Percentiles rank a stretch among this genome's conserved stretches.
phyloP scores from a whole-genome alignment of 164 flowering plant species.

The Aristolochia californica region DNA sequence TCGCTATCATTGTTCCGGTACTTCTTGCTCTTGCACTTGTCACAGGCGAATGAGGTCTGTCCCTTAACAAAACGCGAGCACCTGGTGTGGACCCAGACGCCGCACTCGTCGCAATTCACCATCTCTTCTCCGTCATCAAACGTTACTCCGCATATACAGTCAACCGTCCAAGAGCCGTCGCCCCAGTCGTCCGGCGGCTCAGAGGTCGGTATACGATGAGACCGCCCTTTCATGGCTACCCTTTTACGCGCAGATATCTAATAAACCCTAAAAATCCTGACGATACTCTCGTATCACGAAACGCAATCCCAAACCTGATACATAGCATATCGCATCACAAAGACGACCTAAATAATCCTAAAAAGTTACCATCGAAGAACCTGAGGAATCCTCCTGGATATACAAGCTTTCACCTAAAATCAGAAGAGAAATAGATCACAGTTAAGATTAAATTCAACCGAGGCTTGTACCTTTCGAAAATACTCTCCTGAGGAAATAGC shows the following conservation, averaged over 20 bases:
- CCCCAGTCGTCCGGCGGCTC: constrained; percentile 90
- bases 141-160: constrained; percentile 88
- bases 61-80: constrained; percentile 79
- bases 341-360: too few species aligned
- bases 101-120: constrained; percentile 98
- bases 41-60: constrained; percentile 65
- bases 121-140: constrained; percentile 98
- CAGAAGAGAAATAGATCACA: too few species aligned
- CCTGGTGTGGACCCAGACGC: constrained; percentile 97
- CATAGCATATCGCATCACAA: too few species aligned
- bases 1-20: constrained; percentile 45
- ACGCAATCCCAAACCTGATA: too few species aligned
- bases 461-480: too few species aligned
- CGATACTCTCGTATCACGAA: too few species aligned
- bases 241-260: neutral
- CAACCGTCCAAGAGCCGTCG: constrained; percentile 95
- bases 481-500: too few species aligned
- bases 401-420: too few species aligned
- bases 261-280: too few species aligned
- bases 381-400: too few species aligned
- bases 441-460: too few species aligned
- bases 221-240: constrained; percentile 55
- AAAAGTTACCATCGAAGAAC: too few species aligned
- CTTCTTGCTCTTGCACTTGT: constrained; percentile 74
- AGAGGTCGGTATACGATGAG: constrained; percentile 40